Base-by-base conservation (phyloP, 2,329 filamentous ascomycete genomes). In the Cordyceps pruinosa region DNA sequence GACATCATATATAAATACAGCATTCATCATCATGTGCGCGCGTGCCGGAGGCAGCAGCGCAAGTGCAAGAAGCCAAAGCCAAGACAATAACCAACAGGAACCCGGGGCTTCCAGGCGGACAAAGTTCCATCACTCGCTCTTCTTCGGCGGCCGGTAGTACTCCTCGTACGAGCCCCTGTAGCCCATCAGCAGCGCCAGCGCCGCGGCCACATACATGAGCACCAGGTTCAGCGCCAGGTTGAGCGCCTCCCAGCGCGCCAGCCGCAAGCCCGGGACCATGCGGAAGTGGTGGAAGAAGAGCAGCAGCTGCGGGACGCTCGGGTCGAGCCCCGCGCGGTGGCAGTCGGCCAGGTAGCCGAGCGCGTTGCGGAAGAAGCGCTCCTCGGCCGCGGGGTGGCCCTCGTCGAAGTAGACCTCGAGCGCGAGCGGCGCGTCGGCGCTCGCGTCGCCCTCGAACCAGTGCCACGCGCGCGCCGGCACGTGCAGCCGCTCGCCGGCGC, bases 311-410 rank as follows among this genome's bases (percentile, higher is more conserved):
- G 62, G 61, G 41, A 62, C 37, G 58, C 60, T 62, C 10, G 63
- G 62, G 10, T 41, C 54, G 8, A 48, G 13, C 2, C 42, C 35
- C 5, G 60, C 56, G n/a, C 32, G 55, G 15, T 59, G 54, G 41
- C 63, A 65, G 51, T 65, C 63, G 32, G 62, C 53, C 17, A 65
- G 30, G 51, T 65, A 65, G n/a, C 60, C 59, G 12, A 64, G 57
- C 19, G 60, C 58, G 54, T 65, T 65, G 50, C 63, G 59, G 55
- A 65, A 65, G 53, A 65, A 65, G 5, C 59, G 49, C 49, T 65
- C 61, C 56, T 65, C 63, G 46, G 54, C 39, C n/a, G 26, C 58
- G 13, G 60, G 60, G 21, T 63, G 53, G 32, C 57, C 48, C 44
- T 59, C 55, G 46, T 61, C 60, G 47, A 58, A 61, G 17, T 46